Evolutionary conservation across 192 early-diverging fungal species (phyloP).

Genomic region (Linderina pennispora): DNA sequence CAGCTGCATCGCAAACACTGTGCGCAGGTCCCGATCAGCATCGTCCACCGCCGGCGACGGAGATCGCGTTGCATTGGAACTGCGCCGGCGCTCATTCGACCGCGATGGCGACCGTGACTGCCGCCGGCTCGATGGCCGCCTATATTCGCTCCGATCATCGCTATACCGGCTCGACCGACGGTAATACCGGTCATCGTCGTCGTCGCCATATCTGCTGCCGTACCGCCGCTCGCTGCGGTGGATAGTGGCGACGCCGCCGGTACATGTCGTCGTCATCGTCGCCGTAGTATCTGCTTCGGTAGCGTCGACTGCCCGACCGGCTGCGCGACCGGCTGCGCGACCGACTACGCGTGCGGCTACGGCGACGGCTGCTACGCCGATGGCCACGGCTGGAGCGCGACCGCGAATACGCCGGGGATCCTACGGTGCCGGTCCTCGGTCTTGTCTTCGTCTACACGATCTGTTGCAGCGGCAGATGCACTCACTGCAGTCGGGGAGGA

Average conservation of each 20-base stretch:
- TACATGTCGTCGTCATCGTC: constrained; percentile 4
- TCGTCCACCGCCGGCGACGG: constrained; percentile 65
- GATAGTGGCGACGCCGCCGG: neutral
- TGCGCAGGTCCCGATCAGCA: constrained; percentile 80
- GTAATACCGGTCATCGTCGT: constrained; percentile 9
- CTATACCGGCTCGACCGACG: constrained; percentile 4
- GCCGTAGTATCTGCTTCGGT: constrained; percentile 2
- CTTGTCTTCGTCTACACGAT: constrained; percentile 14
- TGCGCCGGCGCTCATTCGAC: constrained; percentile 4
- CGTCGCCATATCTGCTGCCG: neutral
- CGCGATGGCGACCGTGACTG: neutral
- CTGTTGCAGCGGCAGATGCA: neutral
- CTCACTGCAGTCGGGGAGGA: constrained; percentile 7
- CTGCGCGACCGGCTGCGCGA: constrained; percentile 3
- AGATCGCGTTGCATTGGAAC: constrained; percentile 34
- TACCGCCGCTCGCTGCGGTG: neutral
- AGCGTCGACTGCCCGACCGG: constrained; percentile 3
- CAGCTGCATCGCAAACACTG: constrained; percentile 94
- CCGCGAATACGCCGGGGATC: neutral
- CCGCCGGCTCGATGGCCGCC: constrained; percentile 10
- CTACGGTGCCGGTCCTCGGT: neutral
- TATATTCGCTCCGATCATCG: constrained; percentile 13
- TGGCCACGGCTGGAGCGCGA: neutral
- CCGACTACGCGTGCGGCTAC: neutral
- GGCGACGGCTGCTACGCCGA: neutral